Percentiles rank a stretch among this genome's conserved stretches.
Conservation (phyloP, 805 yeast species). For the Wickerhamomyces xylosicus region DNA sequence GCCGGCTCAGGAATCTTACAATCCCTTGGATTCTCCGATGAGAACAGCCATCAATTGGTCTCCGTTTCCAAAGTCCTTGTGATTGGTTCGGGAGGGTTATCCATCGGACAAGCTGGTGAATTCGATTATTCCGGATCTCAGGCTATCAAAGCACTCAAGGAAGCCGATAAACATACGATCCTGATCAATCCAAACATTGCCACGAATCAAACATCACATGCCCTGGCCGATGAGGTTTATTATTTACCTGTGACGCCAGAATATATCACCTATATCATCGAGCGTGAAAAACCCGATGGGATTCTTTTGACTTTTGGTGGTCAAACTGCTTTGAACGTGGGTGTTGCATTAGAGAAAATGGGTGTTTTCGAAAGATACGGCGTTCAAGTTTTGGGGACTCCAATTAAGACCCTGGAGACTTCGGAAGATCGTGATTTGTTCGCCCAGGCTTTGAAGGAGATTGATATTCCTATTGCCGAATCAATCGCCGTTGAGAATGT, state of each 20-base stretch:
- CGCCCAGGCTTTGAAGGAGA: constrained; percentile 90
- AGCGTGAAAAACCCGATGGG: constrained; percentile 94
- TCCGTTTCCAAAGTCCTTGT: constrained; percentile 83
- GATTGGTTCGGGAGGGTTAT: constrained; percentile 94
- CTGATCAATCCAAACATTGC: constrained; percentile 94
- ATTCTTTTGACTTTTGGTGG: constrained; percentile 96
- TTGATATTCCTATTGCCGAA: constrained; percentile 92
- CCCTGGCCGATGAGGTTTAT: constrained; percentile 91
- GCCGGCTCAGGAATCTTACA: constrained; percentile 52
- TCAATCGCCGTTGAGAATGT: constrained; percentile 91
- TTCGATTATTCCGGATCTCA: constrained; percentile 96
- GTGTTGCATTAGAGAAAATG: constrained; percentile 89
- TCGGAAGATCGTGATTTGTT: constrained; percentile 97
- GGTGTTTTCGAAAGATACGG: constrained; percentile 86
- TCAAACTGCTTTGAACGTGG: constrained; percentile 94
- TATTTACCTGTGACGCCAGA: constrained; percentile 96
- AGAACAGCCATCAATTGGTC: constrained; percentile 56
- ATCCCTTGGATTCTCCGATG: constrained; percentile 39
- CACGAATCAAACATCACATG: constrained; percentile 92
- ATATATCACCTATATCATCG: constrained; percentile 88
- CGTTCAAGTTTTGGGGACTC: constrained; percentile 95
- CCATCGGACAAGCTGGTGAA: constrained; percentile 98
- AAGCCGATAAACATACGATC: constrained; percentile 77
- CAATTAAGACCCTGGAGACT: constrained; percentile 89
- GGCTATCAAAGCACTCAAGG: constrained; percentile 91